Conservation (phyloP, 768 basidiomycete genomes). For the Lanmaoa rubissima region DNA sequence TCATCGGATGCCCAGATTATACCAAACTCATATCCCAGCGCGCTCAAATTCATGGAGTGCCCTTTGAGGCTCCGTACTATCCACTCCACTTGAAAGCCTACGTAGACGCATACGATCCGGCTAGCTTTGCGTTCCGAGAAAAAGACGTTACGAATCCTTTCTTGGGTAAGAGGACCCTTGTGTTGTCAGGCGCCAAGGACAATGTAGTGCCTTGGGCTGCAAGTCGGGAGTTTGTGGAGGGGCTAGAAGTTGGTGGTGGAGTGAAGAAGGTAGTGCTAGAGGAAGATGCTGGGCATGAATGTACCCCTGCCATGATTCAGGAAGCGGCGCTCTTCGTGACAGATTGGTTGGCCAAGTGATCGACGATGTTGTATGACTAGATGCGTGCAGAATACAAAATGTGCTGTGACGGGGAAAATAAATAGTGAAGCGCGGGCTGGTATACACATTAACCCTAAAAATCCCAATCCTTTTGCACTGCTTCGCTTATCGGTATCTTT, state of each 20-base stretch:
- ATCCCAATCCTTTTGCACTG: background rate
- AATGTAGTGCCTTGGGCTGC: conserved; percentile 63
- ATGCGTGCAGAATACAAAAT: background rate
- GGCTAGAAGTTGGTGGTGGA: conserved; percentile 54
- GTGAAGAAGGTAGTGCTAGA: conserved; percentile 55
- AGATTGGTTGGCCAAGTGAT: conserved; percentile 25
- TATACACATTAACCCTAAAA: background rate
- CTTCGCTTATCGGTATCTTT: conserved; percentile 37
- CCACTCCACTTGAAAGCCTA: conserved; percentile 51
- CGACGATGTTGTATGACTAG: background rate
- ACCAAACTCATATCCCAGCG: conserved; percentile 53
- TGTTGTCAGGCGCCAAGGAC: conserved; percentile 67
- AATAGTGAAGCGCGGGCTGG: background rate
- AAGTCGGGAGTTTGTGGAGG: conserved; percentile 54
- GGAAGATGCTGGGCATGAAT: conserved; percentile 59
- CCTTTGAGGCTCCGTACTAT: conserved; percentile 51
- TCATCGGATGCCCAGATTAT: conserved; percentile 75
- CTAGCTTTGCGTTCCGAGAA: conserved; percentile 39
- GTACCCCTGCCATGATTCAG: conserved; percentile 58
- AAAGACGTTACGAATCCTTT: conserved; percentile 52
- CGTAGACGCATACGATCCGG: conserved; percentile 48
- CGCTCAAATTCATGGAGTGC: conserved; percentile 45
- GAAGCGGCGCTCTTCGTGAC: conserved; percentile 36
- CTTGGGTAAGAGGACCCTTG: conserved; percentile 68
- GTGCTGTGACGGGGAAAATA: background rate